Evolutionary conservation across 1,139 yeast genomes (phyloP), one percentile per base, ranked within the genome.

Genomic region (Insectozyma bohioensis): DNA sequence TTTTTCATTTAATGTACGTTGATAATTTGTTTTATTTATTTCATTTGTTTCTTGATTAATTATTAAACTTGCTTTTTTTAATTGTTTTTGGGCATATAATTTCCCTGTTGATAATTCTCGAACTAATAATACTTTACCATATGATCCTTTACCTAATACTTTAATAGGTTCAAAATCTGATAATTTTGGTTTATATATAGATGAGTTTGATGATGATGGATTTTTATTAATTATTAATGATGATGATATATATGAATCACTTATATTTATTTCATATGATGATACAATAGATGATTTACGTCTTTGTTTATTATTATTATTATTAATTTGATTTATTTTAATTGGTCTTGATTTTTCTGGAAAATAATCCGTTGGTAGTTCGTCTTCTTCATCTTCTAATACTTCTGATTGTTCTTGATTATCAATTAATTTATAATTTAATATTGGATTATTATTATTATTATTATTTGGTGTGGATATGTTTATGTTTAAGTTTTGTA

Each of bases 141-240:
- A 88, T 1, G 95, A 88, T 3, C 97, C 97, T 42, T 80, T 78
- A 0, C 97, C 97, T n/a, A 88, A 64, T 0, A 87, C 94, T 54
- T 80, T 83, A 8, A 88, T 60, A 2, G 85, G 85, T 43, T 75
- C 80, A 49, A 88, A 88, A 53, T 88, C 95, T 1, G 66, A 48
- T 9, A 70, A 51, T 12, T 54, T 56, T 4, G 75, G 72, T 39
- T 49, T 54, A 39, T 54, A 55, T 12, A 8, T 3, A 11, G 12
- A 14, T 4, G 14, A 20, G 4, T 13, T 18, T 12, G 34, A 28
- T n/a, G 31, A 20, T 24, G 21, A 28, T 10, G 33, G 31, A 31
- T 48, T 42, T 14, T 49, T 41, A 14, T 58, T 39, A 7, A 59
- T 48, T 1, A 40, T 35, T 5, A 40, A 25, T 4, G 35, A 34